These are phyloP conservation scores for Neurospora sp. DNA, from an alignment of 495 filamentous ascomycete genomes.

Conservation along the genomic window DNA sequence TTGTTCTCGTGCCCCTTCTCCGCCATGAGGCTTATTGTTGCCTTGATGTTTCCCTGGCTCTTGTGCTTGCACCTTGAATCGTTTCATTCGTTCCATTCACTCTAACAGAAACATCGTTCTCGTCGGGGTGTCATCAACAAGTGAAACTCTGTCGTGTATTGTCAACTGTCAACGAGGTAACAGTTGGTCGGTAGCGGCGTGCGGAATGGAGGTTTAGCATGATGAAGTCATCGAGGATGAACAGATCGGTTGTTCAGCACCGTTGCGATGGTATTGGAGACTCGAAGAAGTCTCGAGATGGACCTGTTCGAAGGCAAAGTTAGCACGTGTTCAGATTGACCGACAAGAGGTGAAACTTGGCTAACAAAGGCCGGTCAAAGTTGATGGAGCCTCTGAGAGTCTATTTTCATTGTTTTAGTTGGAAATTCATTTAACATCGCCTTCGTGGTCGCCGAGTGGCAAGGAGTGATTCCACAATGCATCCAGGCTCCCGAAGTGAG, in stretches of 20 bases:
- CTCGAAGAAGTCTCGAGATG: not conserved
- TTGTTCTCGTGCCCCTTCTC: too few species aligned
- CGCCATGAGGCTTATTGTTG: too few species aligned
- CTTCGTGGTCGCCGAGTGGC: not conserved
- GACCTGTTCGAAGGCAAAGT: not conserved
- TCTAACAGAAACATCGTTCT: not conserved
- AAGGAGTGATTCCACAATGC: not conserved
- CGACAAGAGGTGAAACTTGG: not conserved
- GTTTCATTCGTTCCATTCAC: not conserved
- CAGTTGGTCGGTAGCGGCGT: not conserved
- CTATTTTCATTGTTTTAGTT: not conserved
- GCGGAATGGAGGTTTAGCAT: not conserved
- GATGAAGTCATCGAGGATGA: not conserved
- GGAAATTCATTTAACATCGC: accelerated
- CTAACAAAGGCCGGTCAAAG: not conserved
- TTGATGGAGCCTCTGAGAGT: accelerated
- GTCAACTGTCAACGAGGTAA: not conserved
- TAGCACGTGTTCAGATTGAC: not conserved
- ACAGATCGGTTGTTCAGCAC: not conserved
- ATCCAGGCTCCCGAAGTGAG: not conserved
- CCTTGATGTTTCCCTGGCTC: too few species aligned
- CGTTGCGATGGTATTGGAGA: not conserved
- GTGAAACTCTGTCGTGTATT: not conserved
- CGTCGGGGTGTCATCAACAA: not conserved
- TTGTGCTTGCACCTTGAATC: too few species aligned